Conservation (phyloP, 2,329 filamentous ascomycete species). For the Aspergillus felis region DNA sequence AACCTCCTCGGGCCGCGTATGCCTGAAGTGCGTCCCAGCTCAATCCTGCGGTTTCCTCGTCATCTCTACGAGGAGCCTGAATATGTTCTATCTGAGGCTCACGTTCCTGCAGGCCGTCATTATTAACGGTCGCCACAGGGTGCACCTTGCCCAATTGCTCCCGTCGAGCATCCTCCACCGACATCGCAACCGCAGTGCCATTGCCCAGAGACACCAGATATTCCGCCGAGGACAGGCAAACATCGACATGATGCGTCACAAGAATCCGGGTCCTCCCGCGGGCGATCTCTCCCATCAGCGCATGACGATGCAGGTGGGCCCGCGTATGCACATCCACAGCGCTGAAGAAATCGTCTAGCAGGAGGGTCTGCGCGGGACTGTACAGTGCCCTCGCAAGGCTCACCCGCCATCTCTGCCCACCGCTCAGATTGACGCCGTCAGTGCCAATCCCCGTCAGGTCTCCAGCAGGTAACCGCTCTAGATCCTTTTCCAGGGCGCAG, state of each 20-base stretch:
- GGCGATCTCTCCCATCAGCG: conserved; percentile 67
- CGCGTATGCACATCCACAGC: conserved; percentile 78
- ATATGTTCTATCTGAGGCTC: conserved; percentile 21
- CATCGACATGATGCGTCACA: conserved; percentile 73
- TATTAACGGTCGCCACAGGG: too few species aligned
- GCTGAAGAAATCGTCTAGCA: conserved; percentile 82
- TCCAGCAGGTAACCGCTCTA: conserved; percentile 71
- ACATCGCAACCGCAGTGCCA: conserved; percentile 61
- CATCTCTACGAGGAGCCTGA: conserved; percentile 74
- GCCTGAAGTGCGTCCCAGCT: conserved; percentile 66
- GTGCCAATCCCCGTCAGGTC: conserved; percentile 78
- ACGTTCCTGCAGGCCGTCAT: too few species aligned
- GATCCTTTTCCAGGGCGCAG: conserved; percentile 70
- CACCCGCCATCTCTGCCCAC: conserved; percentile 79
- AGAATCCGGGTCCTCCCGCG: conserved; percentile 68
- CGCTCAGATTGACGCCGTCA: conserved; percentile 79
- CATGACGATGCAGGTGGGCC: conserved; percentile 72
- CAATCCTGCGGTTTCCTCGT: conserved; percentile 66
- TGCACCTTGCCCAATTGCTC: too few species aligned
- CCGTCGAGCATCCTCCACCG: conserved; percentile 6
- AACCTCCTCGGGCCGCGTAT: conserved; percentile 66
- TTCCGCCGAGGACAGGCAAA: conserved; percentile 67
- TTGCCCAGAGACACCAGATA: conserved; percentile 71
- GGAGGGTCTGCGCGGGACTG: conserved; percentile 69
- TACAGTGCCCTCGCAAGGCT: conserved; percentile 77